A percentile compares a stretch with the other conserved stretches of the same genome.
These are phyloP conservation scores for Phytophthora sp. DNA, from an alignment of 352 stramenopile genomes.

Conservation along the genomic window DNA sequence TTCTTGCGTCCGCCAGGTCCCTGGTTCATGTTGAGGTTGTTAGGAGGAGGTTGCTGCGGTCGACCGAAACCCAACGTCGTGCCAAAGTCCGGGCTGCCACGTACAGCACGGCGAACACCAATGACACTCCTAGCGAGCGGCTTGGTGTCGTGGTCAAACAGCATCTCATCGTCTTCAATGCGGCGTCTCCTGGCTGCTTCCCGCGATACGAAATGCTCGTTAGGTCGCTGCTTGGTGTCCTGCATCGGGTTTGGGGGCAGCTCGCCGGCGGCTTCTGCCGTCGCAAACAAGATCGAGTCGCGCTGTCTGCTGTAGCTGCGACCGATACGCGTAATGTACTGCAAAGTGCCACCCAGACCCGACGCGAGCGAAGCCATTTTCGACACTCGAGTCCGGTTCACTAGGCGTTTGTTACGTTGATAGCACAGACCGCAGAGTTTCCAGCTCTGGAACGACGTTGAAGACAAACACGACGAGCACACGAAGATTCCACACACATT, in stretches of 20 bases:
- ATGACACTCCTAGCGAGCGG: constrained; percentile 43
- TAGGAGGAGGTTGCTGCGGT: constrained; percentile 9
- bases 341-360: constrained; percentile 38
- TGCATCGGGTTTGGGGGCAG: constrained; percentile 36
- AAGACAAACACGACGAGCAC: constrained; percentile 61
- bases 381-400: constrained; percentile 60
- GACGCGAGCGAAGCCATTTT: constrained; percentile 54
- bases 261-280: constrained; percentile 37
- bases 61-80: constrained; percentile 23
- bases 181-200: constrained; percentile 27
- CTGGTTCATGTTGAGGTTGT: constrained; percentile 37
- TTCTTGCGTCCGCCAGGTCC: constrained; percentile 32
- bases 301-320: constrained; percentile 47
- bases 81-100: constrained; percentile 29
- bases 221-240: constrained; percentile 36
- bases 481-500: constrained; percentile 70
- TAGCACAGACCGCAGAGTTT: constrained; percentile 69
- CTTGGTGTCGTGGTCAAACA: constrained; percentile 40
- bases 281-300: constrained; percentile 49
- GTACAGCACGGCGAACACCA: constrained; percentile 32
- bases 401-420: constrained; percentile 63
- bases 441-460: constrained; percentile 71
- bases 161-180: constrained; percentile 37
- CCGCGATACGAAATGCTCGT: constrained; percentile 16
- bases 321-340: constrained; percentile 43